Percentiles rank a stretch among this genome's conserved stretches.
phyloP scores from a whole-genome alignment of 257 asterid species.

The Solanum boliviense region DNA sequence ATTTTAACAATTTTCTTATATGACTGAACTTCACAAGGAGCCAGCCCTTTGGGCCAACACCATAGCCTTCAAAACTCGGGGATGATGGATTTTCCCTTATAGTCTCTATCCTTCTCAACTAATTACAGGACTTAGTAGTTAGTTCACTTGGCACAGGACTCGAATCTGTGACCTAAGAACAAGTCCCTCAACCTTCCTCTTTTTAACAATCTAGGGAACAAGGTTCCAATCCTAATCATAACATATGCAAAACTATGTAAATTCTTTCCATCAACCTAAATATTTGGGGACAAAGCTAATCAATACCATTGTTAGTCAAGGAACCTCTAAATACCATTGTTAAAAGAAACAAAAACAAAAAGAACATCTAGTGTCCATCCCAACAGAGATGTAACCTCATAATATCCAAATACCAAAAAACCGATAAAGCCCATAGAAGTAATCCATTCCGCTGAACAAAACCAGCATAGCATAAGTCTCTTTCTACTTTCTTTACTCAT shows the following conservation, averaged over 20 bases:
- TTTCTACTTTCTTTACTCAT: neutral
- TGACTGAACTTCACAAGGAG: neutral
- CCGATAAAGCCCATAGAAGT: neutral
- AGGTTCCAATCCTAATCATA: neutral
- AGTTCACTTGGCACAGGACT: neutral
- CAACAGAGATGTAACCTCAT: neutral
- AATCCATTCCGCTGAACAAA: neutral
- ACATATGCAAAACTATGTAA: neutral
- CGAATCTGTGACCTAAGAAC: neutral
- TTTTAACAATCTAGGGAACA: neutral
- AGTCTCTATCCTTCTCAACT: neutral
- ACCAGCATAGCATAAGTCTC: neutral
- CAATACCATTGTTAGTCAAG: neutral
- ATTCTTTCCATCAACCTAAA: neutral
- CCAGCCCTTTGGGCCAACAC: neutral
- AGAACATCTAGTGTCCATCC: neutral
- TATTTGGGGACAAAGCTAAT: neutral
- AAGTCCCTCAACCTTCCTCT: neutral
- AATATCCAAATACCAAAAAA: neutral
- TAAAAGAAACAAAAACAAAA: neutral
- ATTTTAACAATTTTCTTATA: neutral
- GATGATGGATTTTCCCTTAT: neutral
- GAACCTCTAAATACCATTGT: neutral
- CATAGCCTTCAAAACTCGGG: neutral
- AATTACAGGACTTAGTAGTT: neutral